Evolutionary conservation across 2,329 filamentous ascomycete genomes (phyloP).

Genomic region (Penicillium sp.): DNA sequence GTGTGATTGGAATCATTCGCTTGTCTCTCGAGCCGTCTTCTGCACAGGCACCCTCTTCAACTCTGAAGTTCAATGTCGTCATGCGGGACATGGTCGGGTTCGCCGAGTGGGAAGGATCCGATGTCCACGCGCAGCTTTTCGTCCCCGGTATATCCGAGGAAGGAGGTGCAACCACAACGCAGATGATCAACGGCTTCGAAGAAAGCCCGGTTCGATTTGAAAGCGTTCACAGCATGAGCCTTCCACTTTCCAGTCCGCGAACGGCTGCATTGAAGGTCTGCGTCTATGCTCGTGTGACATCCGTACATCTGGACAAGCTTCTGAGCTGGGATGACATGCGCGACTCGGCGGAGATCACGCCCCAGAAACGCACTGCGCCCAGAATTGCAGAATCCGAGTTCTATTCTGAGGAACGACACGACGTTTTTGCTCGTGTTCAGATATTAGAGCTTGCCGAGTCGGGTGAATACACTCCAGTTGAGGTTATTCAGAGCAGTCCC

Average conservation of each 20-base stretch:
- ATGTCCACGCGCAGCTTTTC: constrained; percentile 96
- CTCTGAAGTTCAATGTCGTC: constrained; percentile 95
- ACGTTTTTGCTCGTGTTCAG: constrained; percentile 83
- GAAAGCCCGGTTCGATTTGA: constrained; percentile 91
- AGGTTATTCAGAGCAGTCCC: constrained; percentile 82
- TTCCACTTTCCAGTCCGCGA: constrained; percentile 73
- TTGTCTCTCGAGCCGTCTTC: constrained; percentile 91
- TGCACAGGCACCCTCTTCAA: constrained; percentile 85
- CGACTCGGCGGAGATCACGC: constrained; percentile 60
- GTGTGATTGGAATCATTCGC: constrained; percentile 85
- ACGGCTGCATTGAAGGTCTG: constrained; percentile 78
- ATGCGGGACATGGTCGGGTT: constrained; percentile 97
- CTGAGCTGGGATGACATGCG: constrained; percentile 99
- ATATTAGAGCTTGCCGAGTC: constrained; percentile 88
- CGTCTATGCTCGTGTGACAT: constrained; percentile 85
- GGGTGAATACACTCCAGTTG: constrained; percentile 86
- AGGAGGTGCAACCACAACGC: constrained; percentile 88
- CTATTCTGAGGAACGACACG: constrained; percentile 88
- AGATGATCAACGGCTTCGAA: constrained; percentile 91
- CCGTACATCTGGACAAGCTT: constrained; percentile 94
- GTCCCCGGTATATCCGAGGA: constrained; percentile 86
- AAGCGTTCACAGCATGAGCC: constrained; percentile 96
- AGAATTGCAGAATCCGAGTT: constrained; percentile 90
- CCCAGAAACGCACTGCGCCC: constrained; percentile 59
- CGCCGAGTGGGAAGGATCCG: constrained; percentile 88